These are phyloP conservation scores for Aspergillus udagawae DNA, from an alignment of 2,329 filamentous ascomycete genomes.

Conservation along the genomic window DNA sequence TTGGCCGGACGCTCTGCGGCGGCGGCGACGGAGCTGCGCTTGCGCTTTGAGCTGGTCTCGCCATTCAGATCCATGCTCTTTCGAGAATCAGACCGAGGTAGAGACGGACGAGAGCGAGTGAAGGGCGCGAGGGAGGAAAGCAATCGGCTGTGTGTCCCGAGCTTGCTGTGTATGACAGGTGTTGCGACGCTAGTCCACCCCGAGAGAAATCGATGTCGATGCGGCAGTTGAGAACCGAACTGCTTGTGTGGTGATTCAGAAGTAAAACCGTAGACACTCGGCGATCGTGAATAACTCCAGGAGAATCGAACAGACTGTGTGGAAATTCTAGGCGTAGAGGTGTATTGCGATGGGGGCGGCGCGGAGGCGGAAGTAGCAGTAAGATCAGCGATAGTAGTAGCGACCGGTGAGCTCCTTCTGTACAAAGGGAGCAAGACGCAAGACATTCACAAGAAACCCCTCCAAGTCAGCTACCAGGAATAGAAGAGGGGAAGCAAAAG, in stretches of 20 bases:
- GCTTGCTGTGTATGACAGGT: slow-evolving; percentile 8
- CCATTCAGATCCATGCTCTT: slow-evolving; percentile 48
- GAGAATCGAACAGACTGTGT: not conserved
- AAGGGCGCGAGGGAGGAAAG: slow-evolving; percentile 7
- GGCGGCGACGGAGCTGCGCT: slow-evolving; percentile 50
- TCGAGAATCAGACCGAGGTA: slow-evolving; percentile 4
- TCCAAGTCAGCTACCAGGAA: not conserved
- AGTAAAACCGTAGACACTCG: not conserved
- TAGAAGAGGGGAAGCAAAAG: slow-evolving; percentile 7
- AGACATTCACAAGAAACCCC: slow-evolving; percentile 33
- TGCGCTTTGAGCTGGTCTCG: slow-evolving; percentile 51
- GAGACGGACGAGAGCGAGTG: slow-evolving; percentile 5
- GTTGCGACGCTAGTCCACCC: slow-evolving; percentile 6
- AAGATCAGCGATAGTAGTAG: slow-evolving; percentile 17
- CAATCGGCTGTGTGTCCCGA: slow-evolving; percentile 11
- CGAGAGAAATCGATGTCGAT: slow-evolving; percentile 2
- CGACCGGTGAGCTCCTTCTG: slow-evolving; percentile 28
- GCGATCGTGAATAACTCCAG: not conserved
- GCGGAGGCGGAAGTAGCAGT: slow-evolving; percentile 9
- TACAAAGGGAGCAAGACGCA: slow-evolving; percentile 23
- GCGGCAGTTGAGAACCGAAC: not conserved
- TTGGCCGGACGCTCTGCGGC: slow-evolving; percentile 52
- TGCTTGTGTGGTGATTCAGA: not conserved
- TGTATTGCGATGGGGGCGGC: slow-evolving; percentile 8
- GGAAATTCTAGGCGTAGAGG: not conserved